These are phyloP conservation scores for Candolleomyces aberdarensis DNA, from an alignment of 768 basidiomycete species.

Conservation along the genomic window DNA sequence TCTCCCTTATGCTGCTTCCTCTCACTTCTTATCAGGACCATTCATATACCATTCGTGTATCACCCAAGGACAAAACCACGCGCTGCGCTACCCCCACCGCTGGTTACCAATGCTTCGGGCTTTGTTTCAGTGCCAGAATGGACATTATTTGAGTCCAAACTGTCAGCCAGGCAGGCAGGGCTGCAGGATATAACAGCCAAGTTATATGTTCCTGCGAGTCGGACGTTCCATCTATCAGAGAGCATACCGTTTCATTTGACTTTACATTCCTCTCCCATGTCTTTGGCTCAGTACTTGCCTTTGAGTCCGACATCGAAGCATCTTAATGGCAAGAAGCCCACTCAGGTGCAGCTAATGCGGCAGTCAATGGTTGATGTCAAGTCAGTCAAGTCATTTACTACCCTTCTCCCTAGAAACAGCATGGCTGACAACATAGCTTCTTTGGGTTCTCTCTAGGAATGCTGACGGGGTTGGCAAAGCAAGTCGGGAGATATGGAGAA, in stretches of 20 bases:
- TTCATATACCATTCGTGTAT: slow-evolving; percentile 63
- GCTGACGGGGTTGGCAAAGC: slow-evolving; percentile 37
- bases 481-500: slow-evolving; percentile 72
- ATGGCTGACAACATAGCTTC: no score
- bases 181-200: slow-evolving; percentile 40
- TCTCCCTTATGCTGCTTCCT: slow-evolving; percentile 4
- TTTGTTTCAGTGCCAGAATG: slow-evolving; percentile 48
- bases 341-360: slow-evolving; percentile 59
- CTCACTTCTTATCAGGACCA: slow-evolving; percentile 31
- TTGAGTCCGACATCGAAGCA: slow-evolving; percentile 45
- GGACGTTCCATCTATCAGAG: slow-evolving; percentile 54
- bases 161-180: slow-evolving; percentile 34
- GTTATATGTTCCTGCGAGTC: slow-evolving; percentile 54
- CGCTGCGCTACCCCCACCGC: slow-evolving; percentile 31
- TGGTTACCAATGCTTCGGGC: slow-evolving; percentile 22
- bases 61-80: slow-evolving; percentile 68
- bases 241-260: slow-evolving; percentile 68
- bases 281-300: slow-evolving; percentile 60
- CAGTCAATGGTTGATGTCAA: slow-evolving; percentile 69
- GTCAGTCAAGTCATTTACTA: slow-evolving; percentile 20
- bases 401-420: neutral
- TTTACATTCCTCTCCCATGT: slow-evolving; percentile 51
- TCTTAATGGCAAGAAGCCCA: slow-evolving; percentile 31
- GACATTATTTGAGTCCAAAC: slow-evolving; percentile 41
- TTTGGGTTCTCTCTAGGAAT: slow-evolving; percentile 33